Base-by-base conservation (phyloP, 371 early-diverging fungal genomes). In the Zancudomyces culisetae region DNA sequence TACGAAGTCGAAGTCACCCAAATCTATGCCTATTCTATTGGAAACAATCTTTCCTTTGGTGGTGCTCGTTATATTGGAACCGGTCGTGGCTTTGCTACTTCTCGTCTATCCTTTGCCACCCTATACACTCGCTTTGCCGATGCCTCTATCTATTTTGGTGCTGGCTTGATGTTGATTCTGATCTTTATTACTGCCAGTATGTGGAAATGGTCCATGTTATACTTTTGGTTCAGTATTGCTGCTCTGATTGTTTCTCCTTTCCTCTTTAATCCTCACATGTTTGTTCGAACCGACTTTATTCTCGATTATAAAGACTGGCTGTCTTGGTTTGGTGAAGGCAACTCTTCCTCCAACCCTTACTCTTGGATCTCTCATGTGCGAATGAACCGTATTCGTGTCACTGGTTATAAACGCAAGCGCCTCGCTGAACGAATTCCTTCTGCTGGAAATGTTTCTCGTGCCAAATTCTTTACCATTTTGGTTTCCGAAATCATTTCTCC, bases 1-100 rank as follows among this genome's bases (percentile, higher is more conserved):
- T 90, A 90, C 58, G 90, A 90, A 62, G 84, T 88, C 21, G 81
- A 90, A 70, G 83, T 83, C 19, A 87, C 90, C 1, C 89, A 88
- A 60, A 82, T 87, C 55, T 89, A 88, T 62, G 75, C 84, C 49
- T 77, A 84, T 64, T 77, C 85, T 47, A 77, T 90, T 39, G 62
- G 87, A 58, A 76, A 80, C 54, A 84, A 87, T 57, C 57, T 87
- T 60, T 78, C 76, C 0, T 88, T 80, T 55, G 87, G 88, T 53
- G 87, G 87, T 8, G 85, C 86, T 20, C 78, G 79, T 8, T 91
- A 90, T 56, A 84, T 87, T 54, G 81, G 80, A 24, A 85, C 88
- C 0, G 91, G 91, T 0, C 82, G 91, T 61, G 86, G 87, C 19
- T 85, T 91, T 59, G 87, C 90, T 2, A 91, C 88, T 0, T 73